phyloP scores from a whole-genome alignment of 2,329 filamentous ascomycete species.

The Bipolaris cookei region DNA sequence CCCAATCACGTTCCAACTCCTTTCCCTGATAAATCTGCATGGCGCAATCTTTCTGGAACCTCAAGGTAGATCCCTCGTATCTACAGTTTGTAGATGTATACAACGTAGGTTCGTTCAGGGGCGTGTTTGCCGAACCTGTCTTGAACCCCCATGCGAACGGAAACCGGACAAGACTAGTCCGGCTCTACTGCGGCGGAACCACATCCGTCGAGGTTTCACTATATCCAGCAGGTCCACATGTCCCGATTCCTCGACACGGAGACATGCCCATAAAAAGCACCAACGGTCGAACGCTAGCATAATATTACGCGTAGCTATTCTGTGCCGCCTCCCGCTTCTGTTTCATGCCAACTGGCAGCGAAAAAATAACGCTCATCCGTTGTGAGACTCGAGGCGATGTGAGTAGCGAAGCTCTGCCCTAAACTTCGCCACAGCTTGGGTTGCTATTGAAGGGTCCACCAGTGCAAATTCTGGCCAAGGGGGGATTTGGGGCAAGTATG shows the following conservation, averaged over 20 bases:
- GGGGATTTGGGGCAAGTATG: too few relatives aligned
- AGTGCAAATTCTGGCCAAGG: not conserved
- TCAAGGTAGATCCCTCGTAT: not conserved
- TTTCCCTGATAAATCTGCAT: not conserved
- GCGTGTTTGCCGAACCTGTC: not conserved
- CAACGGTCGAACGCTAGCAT: not conserved
- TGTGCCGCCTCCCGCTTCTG: slow-evolving; percentile 1
- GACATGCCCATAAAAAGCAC: not conserved
- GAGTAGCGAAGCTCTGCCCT: not conserved
- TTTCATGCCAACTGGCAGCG: not conserved
- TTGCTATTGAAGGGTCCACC: not conserved
- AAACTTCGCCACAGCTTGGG: not conserved
- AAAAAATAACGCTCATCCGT: not conserved
- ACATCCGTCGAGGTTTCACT: not conserved
- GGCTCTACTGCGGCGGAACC: slow-evolving; percentile 6
- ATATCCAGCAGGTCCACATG: not conserved
- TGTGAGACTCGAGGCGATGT: not conserved
- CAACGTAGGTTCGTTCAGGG: not conserved
- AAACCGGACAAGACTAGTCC: not conserved
- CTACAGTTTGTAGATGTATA: not conserved
- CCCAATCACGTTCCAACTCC: too few relatives aligned
- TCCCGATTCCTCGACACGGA: not conserved
- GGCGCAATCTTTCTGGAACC: not conserved
- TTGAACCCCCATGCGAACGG: not conserved
- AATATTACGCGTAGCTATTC: not conserved